These are phyloP conservation scores for Trichosporon ovoides DNA, from an alignment of 1,284 basidiomycete genomes.

Conservation along the genomic window DNA sequence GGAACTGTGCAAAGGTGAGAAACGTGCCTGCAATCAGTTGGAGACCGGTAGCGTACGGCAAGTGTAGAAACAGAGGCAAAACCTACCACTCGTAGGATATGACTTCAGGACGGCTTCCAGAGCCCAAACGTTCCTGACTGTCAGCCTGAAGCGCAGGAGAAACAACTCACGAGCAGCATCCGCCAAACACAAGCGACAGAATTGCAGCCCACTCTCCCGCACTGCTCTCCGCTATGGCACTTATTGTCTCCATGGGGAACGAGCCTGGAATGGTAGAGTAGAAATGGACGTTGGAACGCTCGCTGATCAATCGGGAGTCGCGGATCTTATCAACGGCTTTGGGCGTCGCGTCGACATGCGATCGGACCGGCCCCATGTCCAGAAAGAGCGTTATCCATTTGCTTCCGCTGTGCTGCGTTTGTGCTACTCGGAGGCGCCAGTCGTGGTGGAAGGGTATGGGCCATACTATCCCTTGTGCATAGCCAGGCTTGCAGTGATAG, in stretches of 20 bases:
- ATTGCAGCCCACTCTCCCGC: conserved; percentile 58
- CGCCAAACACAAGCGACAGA: conserved; percentile 66
- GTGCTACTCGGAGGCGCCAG: too few species aligned
- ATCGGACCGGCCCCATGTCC: background rate
- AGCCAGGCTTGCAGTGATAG: too few species aligned
- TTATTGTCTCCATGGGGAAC: background rate
- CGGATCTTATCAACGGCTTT: background rate
- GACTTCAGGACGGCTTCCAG: conserved; percentile 57
- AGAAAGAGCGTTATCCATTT: background rate
- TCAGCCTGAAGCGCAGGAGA: conserved; percentile 27
- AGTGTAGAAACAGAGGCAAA: background rate
- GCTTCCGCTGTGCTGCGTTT: background rate
- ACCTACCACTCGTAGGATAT: conserved; percentile 63
- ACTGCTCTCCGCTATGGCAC: conserved; percentile 20
- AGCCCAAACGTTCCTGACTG: conserved; percentile 51
- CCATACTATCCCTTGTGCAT: too few species aligned
- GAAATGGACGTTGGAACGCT: background rate
- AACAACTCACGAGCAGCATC: conserved; percentile 63
- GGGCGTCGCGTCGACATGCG: conserved; percentile 1
- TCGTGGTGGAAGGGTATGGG: too few species aligned
- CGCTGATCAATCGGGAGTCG: background rate
- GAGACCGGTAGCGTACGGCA: background rate
- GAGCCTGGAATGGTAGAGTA: background rate
- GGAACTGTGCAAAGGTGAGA: conserved; percentile 78
- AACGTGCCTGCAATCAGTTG: conserved; percentile 59